Evolutionary conservation across 352 stramenopile species (phyloP), one percentile per base, ranked within the genome.

Genomic region (Phytopythium mirpurense): DNA sequence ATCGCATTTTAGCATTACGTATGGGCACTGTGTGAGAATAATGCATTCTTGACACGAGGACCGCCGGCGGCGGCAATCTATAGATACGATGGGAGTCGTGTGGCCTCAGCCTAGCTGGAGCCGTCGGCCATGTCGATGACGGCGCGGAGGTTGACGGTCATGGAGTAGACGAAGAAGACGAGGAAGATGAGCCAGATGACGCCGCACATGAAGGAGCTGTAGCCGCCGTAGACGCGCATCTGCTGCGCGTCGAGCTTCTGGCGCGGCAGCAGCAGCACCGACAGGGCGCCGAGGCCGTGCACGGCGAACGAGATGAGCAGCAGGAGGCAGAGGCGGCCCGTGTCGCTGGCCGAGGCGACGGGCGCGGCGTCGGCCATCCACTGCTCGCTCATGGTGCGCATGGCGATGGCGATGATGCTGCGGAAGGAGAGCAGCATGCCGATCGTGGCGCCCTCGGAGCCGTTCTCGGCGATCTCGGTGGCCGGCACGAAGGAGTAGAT

Each of bases 401-500:
- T 76, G 21, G 72, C 64, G 32, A 83, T 74, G n/a, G 65, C 68
- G 48, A 87, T 70, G 40, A 68, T 78, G 47, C 73, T 84, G 23
- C 69, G 73, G 56, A 85, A 83, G 9, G 76, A 82, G 49, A 80
- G 58, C 21, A 87, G 37, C 62, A 90, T 70, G 24, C 74, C 79
- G 47, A 86, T 74, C 3, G 77, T 88, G 19, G 77, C 76, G 29
- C 79, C 79, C 50, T 90, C 79, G 10, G 73, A 81, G 35, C 79
- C 79, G 41, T 78, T 83, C 56, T 90, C 76, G 26, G 74, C 79
- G 51, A 90, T 86, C 49, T 90, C 79, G 0, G 72, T 88, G 8
- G 68, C 68, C 23, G 76, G 70, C 12, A 87, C 79, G 54, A 85
- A 65, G 48, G 74, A 81, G 60, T 86, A 88, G 60, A 90, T 88